These are phyloP conservation scores for Colletotrichum sp. DNA, from an alignment of 2,329 filamentous ascomycete genomes.

Conservation along the genomic window DNA sequence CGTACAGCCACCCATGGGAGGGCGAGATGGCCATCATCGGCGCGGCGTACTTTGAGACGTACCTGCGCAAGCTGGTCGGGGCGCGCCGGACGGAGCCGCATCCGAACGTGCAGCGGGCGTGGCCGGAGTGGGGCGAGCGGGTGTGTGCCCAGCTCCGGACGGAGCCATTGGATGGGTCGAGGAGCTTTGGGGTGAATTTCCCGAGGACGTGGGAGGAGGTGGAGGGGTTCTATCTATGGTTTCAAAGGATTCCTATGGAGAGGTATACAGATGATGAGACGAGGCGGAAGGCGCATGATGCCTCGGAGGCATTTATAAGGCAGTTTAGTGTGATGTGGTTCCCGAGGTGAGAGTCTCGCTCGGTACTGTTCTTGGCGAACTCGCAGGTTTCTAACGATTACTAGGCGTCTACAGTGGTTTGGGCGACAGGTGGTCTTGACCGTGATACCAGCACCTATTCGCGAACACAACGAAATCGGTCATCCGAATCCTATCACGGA, in stretches of 20 bases:
- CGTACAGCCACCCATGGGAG: not conserved
- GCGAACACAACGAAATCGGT: not conserved
- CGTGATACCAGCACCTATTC: not conserved
- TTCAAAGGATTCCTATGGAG: not conserved
- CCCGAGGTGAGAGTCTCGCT: not conserved
- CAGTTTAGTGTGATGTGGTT: not conserved
- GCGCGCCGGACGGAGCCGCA: not conserved
- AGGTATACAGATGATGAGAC: not conserved
- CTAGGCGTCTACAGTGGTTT: not conserved
- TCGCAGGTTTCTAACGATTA: not conserved
- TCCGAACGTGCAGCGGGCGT: not conserved
- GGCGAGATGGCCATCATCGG: not conserved
- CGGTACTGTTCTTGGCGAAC: not conserved
- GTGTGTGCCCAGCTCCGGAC: not conserved
- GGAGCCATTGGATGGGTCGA: not conserved
- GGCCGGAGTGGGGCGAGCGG: not conserved
- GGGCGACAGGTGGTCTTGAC: not conserved
- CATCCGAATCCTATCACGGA: not conserved
- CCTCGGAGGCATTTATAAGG: not conserved
- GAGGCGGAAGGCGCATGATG: not conserved
- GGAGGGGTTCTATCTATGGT: not conserved
- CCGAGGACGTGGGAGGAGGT: not conserved
- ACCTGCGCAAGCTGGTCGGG: not conserved
- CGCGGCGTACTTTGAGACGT: not conserved
- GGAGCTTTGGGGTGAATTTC: not conserved